Base-by-base conservation (phyloP, 768 basidiomycete species). In the Dioszegia crocea region DNA sequence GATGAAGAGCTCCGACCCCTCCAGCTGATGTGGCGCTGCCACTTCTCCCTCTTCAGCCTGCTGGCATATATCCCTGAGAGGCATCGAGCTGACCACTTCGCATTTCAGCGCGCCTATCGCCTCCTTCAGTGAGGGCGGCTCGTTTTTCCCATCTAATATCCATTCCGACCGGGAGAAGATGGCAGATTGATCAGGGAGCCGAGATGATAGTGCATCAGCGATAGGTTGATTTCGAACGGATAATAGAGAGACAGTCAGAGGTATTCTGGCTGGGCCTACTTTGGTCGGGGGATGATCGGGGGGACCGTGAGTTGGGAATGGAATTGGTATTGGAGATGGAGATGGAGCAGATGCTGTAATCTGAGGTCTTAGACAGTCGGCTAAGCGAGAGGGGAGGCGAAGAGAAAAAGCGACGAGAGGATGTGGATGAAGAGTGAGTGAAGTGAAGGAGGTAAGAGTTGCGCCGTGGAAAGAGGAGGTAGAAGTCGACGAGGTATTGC, bases 391-490 rank as follows among this genome's bases (percentile, higher is more conserved):
- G 3, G 93, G 93, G 17, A 91, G 81, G 31, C 91, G 87, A 19
- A 98, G 82, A 17, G 91, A 87, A 75, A 97, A 98, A 0, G 90
- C 83, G 68, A 98, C 83, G 57, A 96, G 83, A 0, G 92, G 91
- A 64, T 85, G 80, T 1, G 93, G 93, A 64, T 91, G 84, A 81
- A 98, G 84, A 2, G 93, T 85, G 70, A 97, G 85, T 27, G 91
- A 91, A 21, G 90, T 85, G 74, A 98, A 91, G 0, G 91, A 94
- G 9, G 93, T 93, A 30, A 98, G 81, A 0, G 93, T 97, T 21
- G 91, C 91, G 64, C 93, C 92, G 76, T 96, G 92, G 68, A 83
- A 90, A 14, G 29, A n/a, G 12, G 44, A 43, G 21, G 59, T 16
- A 21, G 59, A 43, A 26, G 52, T 24, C 24, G 31, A 21, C 39